Evolutionary conservation across 495 filamentous ascomycete species (phyloP), one percentile per base, ranked within the genome.

Genomic region (Ramalina peruviana): DNA sequence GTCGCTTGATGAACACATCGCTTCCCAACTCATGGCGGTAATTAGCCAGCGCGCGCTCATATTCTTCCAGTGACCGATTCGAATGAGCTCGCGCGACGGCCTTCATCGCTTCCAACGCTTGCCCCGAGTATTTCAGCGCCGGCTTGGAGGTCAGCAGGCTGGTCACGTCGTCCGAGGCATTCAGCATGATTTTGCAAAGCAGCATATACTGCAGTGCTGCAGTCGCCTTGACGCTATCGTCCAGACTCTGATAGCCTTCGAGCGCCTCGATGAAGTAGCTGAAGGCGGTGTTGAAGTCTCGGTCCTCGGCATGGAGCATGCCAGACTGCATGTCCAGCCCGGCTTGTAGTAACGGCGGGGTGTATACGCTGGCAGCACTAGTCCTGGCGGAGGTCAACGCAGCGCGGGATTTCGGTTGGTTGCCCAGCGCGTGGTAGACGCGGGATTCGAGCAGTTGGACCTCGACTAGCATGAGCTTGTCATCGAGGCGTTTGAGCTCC

Each of bases 181-280:
- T 99, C 54, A 96, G 74, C 92, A 99, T 97, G 71, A 99, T 93
- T 74, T 97, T 96, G 76, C 92, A 97, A 26, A 99, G 80, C 33
- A 99, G 75, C 93, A 99, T 97, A 75, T 99, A 99, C 69, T 99
- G 94, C 54, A 99, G 72, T 23, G 92, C 85, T 9, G 89, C 82
- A 9, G 88, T 90, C 5, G 92, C 92, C 65, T 87, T 83, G 52
- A 76, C 72, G 6, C 81, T 67, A 56, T 90, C 86, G 53, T 99
- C 92, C 62, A 95, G 86, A 6, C 85, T 80, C 66, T 86, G 88
- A 68, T 97, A 97, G 40, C 92, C 92, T 61, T 99, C 92, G 46
- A 99, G 73, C 13, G 92, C 92, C 68, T 99, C 92, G 65, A 99
- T 95, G 68, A 99, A 99, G 72, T 99, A 99, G 40, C 86, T 94